Conservation (phyloP, 2,329 filamentous ascomycete genomes). For the Fusarium concolor region DNA sequence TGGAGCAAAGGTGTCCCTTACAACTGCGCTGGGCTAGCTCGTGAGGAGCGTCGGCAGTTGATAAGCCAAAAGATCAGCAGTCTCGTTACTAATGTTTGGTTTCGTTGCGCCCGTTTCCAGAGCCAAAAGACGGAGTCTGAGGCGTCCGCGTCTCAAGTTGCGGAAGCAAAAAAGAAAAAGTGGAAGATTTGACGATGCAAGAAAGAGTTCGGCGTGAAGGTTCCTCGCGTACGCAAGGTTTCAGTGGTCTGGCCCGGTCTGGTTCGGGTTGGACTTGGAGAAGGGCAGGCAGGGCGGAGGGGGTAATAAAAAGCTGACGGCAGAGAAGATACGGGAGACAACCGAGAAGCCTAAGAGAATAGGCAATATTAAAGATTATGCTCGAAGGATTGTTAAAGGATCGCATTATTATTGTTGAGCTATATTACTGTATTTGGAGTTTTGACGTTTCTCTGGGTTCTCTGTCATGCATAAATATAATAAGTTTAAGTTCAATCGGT, state of each 20-base stretch:
- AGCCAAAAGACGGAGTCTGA: neutral
- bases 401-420: neutral
- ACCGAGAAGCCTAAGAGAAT: neutral
- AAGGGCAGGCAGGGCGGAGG: constrained; percentile 23
- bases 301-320: constrained; percentile 12
- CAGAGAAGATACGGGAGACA: constrained; percentile 1
- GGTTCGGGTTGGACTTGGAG: constrained; percentile 29
- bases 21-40: constrained; percentile 1
- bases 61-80: constrained; percentile 16
- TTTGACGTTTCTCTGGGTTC: neutral
- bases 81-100: neutral
- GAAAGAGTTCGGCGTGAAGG: constrained; percentile 20
- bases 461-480: neutral
- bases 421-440: neutral
- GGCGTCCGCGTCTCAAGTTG: neutral
- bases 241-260: constrained; percentile 7
- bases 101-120: neutral
- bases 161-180: constrained; percentile 2
- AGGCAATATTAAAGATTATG: neutral
- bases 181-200: constrained; percentile 19
- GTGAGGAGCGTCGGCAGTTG: constrained; percentile 21
- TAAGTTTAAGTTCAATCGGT: too few relatives aligned
- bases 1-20: constrained; percentile 24
- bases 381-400: neutral
- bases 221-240: constrained; percentile 7